These are phyloP conservation scores for Lyophyllum shimeji DNA, from an alignment of 768 basidiomycete species.

Conservation along the genomic window DNA sequence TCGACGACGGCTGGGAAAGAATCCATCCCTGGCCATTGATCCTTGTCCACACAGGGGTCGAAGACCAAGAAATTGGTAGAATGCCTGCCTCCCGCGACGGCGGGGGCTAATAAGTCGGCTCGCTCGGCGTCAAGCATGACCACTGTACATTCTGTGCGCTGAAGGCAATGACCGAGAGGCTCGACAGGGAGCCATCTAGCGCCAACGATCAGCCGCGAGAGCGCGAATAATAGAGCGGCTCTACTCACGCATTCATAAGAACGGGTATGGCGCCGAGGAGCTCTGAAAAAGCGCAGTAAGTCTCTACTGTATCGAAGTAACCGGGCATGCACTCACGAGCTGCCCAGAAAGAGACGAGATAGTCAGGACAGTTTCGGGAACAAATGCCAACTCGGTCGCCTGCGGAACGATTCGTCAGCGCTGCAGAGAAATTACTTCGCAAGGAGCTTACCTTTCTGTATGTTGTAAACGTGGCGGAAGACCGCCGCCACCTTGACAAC, in stretches of 20 bases:
- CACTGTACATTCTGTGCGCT: slow-evolving; percentile 51
- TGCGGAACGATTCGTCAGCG: slow-evolving; percentile 17
- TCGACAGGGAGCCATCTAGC: slow-evolving; percentile 52
- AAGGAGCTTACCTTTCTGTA: slow-evolving; percentile 43
- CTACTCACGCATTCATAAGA: slow-evolving; percentile 55
- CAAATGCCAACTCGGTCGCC: slow-evolving; percentile 62
- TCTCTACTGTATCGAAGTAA: slow-evolving; percentile 6
- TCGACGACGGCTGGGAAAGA: slow-evolving; percentile 37
- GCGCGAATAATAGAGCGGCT: slow-evolving; percentile 1
- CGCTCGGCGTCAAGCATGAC: slow-evolving; percentile 62
- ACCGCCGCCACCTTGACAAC: slow-evolving; percentile 43
- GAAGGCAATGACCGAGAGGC: slow-evolving; percentile 53
- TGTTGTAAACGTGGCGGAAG: slow-evolving; percentile 42
- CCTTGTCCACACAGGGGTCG: slow-evolving; percentile 34
- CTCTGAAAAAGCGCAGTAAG: slow-evolving; percentile 31
- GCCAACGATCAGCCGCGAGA: slow-evolving; percentile 4
- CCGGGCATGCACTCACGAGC: slow-evolving; percentile 39
- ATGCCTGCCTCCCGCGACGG: slow-evolving; percentile 27
- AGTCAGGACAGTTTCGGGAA: slow-evolving; percentile 64
- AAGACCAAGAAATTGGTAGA: slow-evolving; percentile 43
- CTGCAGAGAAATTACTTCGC: not conserved
- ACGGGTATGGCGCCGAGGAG: slow-evolving; percentile 62
- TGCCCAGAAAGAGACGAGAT: slow-evolving; percentile 61
- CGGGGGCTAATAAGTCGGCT: slow-evolving; percentile 42
- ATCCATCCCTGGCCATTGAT: slow-evolving; percentile 41